Conservation (phyloP, 129 eudicot species). For the Oenanthe sinensis region DNA sequence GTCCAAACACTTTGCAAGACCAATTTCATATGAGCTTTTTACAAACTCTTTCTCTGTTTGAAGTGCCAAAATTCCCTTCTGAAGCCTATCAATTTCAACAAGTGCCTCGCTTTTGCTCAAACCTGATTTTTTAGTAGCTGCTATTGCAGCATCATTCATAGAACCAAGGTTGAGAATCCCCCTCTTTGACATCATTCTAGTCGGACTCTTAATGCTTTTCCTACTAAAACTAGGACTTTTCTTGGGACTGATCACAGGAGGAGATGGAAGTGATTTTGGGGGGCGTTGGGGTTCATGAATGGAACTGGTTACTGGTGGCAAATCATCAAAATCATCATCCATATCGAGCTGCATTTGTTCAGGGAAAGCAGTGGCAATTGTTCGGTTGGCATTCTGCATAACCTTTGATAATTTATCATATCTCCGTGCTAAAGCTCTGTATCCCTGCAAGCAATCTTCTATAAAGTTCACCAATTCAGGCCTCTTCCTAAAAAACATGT, state of each 20-base stretch:
- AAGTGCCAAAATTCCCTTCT: conserved; percentile 56
- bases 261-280: conserved; percentile 17
- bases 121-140: conserved; percentile 30
- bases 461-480: conserved; percentile 53
- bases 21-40: conserved; percentile 56
- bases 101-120: conserved; percentile 51
- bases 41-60: conserved; percentile 70
- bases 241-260: conserved; percentile 28
- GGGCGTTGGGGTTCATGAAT: neutral
- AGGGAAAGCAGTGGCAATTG: conserved; percentile 52
- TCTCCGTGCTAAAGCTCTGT: conserved; percentile 65
- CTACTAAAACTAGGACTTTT: conserved; percentile 29
- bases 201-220: conserved; percentile 28
- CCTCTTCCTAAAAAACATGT: conserved; percentile 57
- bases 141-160: conserved; percentile 9
- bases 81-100: conserved; percentile 49
- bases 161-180: conserved; percentile 44
- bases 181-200: conserved; percentile 45
- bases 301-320: conserved; percentile 2
- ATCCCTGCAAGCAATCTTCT: conserved; percentile 52
- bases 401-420: conserved; percentile 60
- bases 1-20: conserved; percentile 44
- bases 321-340: conserved; percentile 52
- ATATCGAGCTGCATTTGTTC: conserved; percentile 47
- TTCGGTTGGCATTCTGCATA: conserved; percentile 60